Base-by-base conservation (phyloP, 2,329 filamentous ascomycete genomes). In the Apiospora sp. region DNA sequence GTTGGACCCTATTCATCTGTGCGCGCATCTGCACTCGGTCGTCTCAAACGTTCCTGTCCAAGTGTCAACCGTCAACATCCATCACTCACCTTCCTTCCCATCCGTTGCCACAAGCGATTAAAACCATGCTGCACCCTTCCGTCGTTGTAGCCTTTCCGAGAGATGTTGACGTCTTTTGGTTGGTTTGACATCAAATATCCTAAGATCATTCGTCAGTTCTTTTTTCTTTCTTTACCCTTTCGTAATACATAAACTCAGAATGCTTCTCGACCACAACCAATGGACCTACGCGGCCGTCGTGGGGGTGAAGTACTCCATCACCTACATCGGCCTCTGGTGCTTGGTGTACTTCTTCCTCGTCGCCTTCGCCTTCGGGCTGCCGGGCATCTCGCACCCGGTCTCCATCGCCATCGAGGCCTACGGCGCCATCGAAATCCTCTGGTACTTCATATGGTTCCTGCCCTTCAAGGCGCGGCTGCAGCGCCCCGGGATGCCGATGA, bases 331-430 rank as follows among this genome's bases (percentile, higher is more conserved):
- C 14, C 19, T 74, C 22, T 49, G 37, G 22, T 77, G 76, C 44
- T 41, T 77, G 30, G 44, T 71, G 34, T 78, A 78, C 74, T 77
- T 79, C 44, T 68, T 75, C 43, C 27, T 73, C 41, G 73, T 75
- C 0, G 43, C 76, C 24, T 72, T 75, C 8, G 37, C 78, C 5
- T 75, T 68, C 22, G 78, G 78, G 41, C 68, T 76, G 3, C 71
- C 68, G 2, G 76, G 75, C n/a, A 77, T 79, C 27, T 49, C 75
- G 0, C 74, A 77, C 69, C 78, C 78, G 0, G 61, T 78, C 14
- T 79, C 77, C 19, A 75, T 79, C 43, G 46, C 73, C 3, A 71
- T 79, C 58, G 77, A 77, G 46, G 72, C 68, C 0, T 51, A 76
- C 43, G 78, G 76, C 0, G 54, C 70, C 14, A n/a, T 75, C 64